Evolutionary conservation across 116 monocot genomes (phyloP).

Genomic region (Papilionanthe hybrid): DNA sequence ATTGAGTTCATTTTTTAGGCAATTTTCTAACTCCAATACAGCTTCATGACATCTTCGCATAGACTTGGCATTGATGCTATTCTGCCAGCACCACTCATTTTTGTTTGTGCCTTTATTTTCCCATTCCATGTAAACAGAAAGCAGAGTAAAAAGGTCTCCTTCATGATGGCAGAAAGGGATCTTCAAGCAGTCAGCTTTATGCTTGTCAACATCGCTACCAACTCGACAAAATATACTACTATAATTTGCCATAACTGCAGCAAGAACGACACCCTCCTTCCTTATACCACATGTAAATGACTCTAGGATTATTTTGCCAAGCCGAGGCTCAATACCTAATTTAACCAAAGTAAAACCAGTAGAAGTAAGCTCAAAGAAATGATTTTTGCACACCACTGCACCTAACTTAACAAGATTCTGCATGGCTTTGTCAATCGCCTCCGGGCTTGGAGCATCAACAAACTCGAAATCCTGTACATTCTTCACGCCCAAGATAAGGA

Average conservation of each 20-base stretch:
- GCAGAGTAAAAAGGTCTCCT: constrained; percentile 93
- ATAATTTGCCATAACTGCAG: constrained; percentile 87
- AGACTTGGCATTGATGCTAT: constrained; percentile 95
- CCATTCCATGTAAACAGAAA: constrained; percentile 93
- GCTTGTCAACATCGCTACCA: constrained; percentile 68
- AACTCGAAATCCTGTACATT: constrained; percentile 81
- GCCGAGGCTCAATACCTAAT: constrained; percentile 82
- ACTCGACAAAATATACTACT: constrained; percentile 96
- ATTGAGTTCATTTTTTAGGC: constrained; percentile 73
- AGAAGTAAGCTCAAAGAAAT: constrained; percentile 46
- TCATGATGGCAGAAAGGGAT: constrained; percentile 84
- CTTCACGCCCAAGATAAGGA: constrained; percentile 65
- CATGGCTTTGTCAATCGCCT: constrained; percentile 67
- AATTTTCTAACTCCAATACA: constrained; percentile 64
- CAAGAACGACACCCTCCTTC: constrained; percentile 88
- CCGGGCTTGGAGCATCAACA: constrained; percentile 70
- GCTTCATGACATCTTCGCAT: constrained; percentile 88
- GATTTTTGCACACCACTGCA: constrained; percentile 33
- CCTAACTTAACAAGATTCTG: constrained; percentile 71
- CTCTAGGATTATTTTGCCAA: constrained; percentile 93
- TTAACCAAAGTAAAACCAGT: constrained; percentile 60
- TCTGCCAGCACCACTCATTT: constrained; percentile 92
- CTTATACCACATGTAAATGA: constrained; percentile 42
- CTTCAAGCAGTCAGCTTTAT: constrained; percentile 79
- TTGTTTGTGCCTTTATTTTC: constrained; percentile 39